Base-by-base conservation (phyloP, 257 asterid species). In the Schizonepeta tenuifolia region DNA sequence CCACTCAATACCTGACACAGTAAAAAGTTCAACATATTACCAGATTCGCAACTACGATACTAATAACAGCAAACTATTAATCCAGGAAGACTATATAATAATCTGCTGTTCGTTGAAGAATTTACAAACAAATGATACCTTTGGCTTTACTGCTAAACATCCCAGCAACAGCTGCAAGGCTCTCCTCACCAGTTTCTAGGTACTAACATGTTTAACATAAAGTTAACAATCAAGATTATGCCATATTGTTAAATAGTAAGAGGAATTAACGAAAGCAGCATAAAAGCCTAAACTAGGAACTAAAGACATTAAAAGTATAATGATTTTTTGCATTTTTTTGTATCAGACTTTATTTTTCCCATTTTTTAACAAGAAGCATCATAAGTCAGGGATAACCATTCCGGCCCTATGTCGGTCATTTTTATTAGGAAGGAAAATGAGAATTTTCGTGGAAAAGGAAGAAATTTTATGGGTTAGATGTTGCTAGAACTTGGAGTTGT, bases 141-240 rank as follows among this genome's bases (percentile, higher is more conserved):
- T 91, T 94, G 24, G 99, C 97, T 79, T 94, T 94, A 80, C 99
- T 94, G 85, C 86, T 94, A 82, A 94, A 94, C 99, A 94, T 94
- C 84, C 99, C 99, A 77, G 99, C 99, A 77, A 94, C 97, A 59
- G 99, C 99, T 54, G 95, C 97, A 77, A 94, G 97, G 83, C 97
- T 91, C 84, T 94, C 99, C 84, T 94, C 99, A 7, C 96, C 92
- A 58, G 97, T 88, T 72, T 94, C 99, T 67, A 89, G 88, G 86
- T 88, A 85, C 99, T 94, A 80, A 18, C 82, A 74, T 71, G 83
- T 70, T 56, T 20, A 76, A 54, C 47, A 82, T 75, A 51, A 65
- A 61, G 33, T 35, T 65, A 70, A 50, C 59, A 46, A 63, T n/a
- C n/a, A n/a, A n/a, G n/a, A n/a, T n/a, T n/a, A n/a, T n/a, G n/a